Evolutionary conservation across 805 yeast species (phyloP).

Genomic region (Yarrowia sp.): DNA sequence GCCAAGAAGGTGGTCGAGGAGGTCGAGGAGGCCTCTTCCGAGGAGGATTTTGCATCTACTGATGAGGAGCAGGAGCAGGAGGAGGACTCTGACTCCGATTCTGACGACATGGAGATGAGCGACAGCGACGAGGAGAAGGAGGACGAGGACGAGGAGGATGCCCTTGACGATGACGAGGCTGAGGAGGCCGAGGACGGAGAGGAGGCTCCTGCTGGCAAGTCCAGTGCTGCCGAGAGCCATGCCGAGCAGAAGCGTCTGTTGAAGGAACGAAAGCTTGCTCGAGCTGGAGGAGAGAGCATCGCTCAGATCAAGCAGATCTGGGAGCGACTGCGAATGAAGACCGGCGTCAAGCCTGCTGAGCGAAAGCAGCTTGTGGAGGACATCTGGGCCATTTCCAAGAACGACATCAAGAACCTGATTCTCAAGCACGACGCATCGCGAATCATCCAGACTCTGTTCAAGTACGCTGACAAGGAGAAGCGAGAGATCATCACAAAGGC

Average conservation of each 20-base stretch:
- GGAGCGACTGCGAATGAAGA: constrained; percentile 87
- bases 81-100: constrained; percentile 28
- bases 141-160: constrained; percentile 32
- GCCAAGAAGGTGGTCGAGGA: constrained; percentile 6
- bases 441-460: constrained; percentile 89
- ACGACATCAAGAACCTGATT: constrained; percentile 77
- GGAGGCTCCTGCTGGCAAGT: constrained; percentile 38
- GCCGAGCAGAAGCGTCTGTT: constrained; percentile 76
- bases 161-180: constrained; percentile 33
- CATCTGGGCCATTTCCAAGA: constrained; percentile 79
- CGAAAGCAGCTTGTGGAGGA: constrained; percentile 78
- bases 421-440: constrained; percentile 95
- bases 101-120: constrained; percentile 16
- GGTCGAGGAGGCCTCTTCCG: constrained; percentile 3
- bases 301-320: constrained; percentile 81
- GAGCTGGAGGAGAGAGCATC: constrained; percentile 84
- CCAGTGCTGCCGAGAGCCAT: constrained; percentile 63
- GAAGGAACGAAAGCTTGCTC: constrained; percentile 78
- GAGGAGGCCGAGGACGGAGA: constrained; percentile 35
- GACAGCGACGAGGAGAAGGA: constrained; percentile 28
- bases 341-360: constrained; percentile 71
- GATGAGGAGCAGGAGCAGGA: constrained; percentile 14
- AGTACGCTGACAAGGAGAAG: constrained; percentile 76
- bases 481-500: constrained; percentile 66
- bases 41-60: constrained; percentile 21